Evolutionary conservation across 345 rosid genomes (phyloP).

Genomic region (Hevea brasiliensis): DNA sequence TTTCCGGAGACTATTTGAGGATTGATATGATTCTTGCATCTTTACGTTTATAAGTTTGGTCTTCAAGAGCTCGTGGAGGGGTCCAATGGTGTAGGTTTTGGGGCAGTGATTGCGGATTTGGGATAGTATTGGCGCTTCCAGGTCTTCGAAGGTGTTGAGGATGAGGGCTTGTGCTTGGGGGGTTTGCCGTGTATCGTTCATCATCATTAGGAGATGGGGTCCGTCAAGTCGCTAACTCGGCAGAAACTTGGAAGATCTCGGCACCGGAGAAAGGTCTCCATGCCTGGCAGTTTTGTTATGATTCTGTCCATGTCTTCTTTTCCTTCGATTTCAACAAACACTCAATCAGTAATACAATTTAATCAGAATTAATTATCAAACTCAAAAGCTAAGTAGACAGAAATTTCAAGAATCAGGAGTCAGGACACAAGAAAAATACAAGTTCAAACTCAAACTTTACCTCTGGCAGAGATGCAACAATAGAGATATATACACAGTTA

Average conservation of each 20-base stretch:
- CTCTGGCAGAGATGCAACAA: too few relatives aligned
- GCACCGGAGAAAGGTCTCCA: constrained; percentile 43
- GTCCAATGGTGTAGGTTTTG: constrained; percentile 54
- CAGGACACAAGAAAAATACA: not conserved
- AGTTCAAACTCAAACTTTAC: constrained; percentile 34
- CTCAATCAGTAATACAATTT: not conserved
- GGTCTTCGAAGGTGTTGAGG: constrained; percentile 65
- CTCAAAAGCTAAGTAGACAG: not conserved
- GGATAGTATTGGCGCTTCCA: constrained; percentile 50
- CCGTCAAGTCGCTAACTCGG: constrained; percentile 24
- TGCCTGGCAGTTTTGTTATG: constrained; percentile 41
- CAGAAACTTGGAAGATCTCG: constrained; percentile 56
- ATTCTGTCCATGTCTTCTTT: constrained; percentile 47
- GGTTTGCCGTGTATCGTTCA: constrained; percentile 30
- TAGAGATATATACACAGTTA: too few relatives aligned
- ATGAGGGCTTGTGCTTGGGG: constrained; percentile 46
- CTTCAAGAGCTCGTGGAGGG: constrained; percentile 44
- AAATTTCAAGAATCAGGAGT: constrained; percentile 16
- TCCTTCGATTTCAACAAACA: constrained; percentile 21
- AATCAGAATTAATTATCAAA: not conserved
- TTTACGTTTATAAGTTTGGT: constrained; percentile 19
- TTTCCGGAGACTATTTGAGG: constrained; percentile 35
- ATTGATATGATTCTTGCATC: not conserved
- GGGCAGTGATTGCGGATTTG: constrained; percentile 40
- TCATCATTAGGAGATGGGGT: constrained; percentile 19